Base-by-base conservation (phyloP, 176 grass and related monocot genomes). In the barley (Hordeum vulgare) region DNA sequence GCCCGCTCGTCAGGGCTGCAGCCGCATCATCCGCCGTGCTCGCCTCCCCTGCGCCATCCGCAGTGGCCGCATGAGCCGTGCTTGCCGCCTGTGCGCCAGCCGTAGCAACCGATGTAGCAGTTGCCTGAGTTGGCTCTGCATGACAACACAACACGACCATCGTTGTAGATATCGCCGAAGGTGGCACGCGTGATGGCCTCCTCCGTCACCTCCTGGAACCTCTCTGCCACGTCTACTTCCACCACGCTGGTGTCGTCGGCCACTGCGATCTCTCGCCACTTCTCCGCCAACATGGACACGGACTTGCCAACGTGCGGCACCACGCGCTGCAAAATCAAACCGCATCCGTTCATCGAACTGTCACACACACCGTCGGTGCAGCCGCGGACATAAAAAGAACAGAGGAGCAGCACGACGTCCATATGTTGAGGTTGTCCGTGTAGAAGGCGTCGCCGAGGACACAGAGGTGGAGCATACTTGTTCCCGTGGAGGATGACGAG, bases 221-320 rank as follows among this genome's bases (percentile, higher is more conserved):
- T 94, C 67, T 97, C 92, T 6, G 92, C 87, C 39, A 97, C 85
- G 67, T 97, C 91, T 34, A 97, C 85, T 73, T 97, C 94, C 58
- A 94, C 90, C 90, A 94, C 90, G 28, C 90, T 90, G 61, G 35
- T 70, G 0, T 27, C 27, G 3, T 54, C 56, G 2, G 59, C 78
- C 20, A 69, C 27, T 6, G 89, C 88, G 90, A 92, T 96, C 51
- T 66, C 66, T n/a, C 60, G 18, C 90, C 80, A 90, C 66, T 87
- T 86, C 20, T 88, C 80, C 35, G 89, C 83, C 83, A 92, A 76
- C 60, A 81, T 88, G 29, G 84, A 75, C 41, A 97, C 85, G 4
- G 88, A 90, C 85, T 57, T 87, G 65, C 73, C 94, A 24, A 97
- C 77, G 66, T 90, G 85, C 1, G 94, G 92, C 18, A 97, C 85